Conservation (phyloP, 1,284 basidiomycete genomes). For the Neonothopanus nambi region DNA sequence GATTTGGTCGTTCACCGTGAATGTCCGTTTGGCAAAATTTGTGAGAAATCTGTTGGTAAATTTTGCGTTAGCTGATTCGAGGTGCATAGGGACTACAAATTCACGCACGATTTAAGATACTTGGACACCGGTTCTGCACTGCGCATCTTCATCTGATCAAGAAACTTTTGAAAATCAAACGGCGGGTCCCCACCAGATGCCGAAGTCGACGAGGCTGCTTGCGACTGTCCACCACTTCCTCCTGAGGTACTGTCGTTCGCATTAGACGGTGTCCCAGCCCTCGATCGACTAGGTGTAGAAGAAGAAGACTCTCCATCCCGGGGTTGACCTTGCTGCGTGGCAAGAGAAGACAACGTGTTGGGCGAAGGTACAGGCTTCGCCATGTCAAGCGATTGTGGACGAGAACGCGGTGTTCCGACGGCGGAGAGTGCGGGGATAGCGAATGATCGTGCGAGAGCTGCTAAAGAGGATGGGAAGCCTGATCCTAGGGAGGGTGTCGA, state of each 20-base stretch:
- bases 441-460: constrained; percentile 64
- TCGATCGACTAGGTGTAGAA: not conserved
- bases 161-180: constrained; percentile 86
- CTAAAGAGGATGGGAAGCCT: constrained; percentile 47
- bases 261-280: no score
- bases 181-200: constrained; percentile 32
- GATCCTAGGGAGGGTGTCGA: constrained; percentile 8
- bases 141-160: constrained; percentile 88
- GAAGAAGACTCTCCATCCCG: constrained; percentile 2
- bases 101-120: constrained; percentile 83
- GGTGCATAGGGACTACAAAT: not conserved
- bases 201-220: not conserved
- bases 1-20: constrained; percentile 88
- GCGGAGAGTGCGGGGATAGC: constrained; percentile 49
- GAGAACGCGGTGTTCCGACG: constrained; percentile 39
- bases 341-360: constrained; percentile 53
- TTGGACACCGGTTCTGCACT: constrained; percentile 87
- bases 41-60: constrained; percentile 69
- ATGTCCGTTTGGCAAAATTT: constrained; percentile 88
- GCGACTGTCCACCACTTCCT: not conserved
- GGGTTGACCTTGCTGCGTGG: constrained; percentile 43
- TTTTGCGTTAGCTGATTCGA: not conserved
- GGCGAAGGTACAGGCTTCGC: constrained; percentile 56
- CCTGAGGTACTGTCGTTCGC: not conserved
- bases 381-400: constrained; percentile 49